phyloP scores from a whole-genome alignment of 192 early-diverging fungal genomes.

The Dissophora globulifera region DNA sequence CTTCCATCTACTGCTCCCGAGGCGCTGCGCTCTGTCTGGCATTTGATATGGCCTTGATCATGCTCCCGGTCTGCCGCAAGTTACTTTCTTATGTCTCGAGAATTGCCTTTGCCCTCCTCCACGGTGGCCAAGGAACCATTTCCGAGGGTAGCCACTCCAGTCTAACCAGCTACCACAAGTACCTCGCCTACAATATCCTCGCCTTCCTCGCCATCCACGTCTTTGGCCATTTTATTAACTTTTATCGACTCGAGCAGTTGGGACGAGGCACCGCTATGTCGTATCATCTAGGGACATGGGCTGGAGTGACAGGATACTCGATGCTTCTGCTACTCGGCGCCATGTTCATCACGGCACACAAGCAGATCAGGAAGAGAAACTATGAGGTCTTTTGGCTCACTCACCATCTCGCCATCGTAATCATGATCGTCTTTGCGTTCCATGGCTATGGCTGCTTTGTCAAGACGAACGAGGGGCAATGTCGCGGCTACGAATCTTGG shows the following conservation, averaged over 20 bases:
- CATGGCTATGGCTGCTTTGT: slow-evolving; percentile 71
- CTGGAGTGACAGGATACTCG: slow-evolving; percentile 71
- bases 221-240: slow-evolving; percentile 68
- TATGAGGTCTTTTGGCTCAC: slow-evolving; percentile 85
- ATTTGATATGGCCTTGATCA: slow-evolving; percentile 62
- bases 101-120: slow-evolving; percentile 15
- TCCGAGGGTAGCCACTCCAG: slow-evolving; percentile 41
- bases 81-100: slow-evolving; percentile 40
- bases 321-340: slow-evolving; percentile 71
- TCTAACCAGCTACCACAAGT: slow-evolving; percentile 34
- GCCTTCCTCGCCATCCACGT: slow-evolving; percentile 71
- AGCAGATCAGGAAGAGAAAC: slow-evolving; percentile 60
- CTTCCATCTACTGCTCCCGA: slow-evolving; percentile 63
- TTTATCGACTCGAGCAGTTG: slow-evolving; percentile 51
- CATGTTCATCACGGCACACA: slow-evolving; percentile 71
- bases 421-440: slow-evolving; percentile 69
- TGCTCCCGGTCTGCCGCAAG: slow-evolving; percentile 65
- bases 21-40: slow-evolving; percentile 67
- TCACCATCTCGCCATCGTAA: slow-evolving; percentile 78
- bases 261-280: slow-evolving; percentile 30
- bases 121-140: slow-evolving; percentile 36
- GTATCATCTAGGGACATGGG: slow-evolving; percentile 60
- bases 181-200: slow-evolving; percentile 66
- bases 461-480: slow-evolving; percentile 54
- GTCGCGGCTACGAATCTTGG: slow-evolving; percentile 58